Evolutionary conservation across 2,329 filamentous ascomycete genomes (phyloP), one percentile per base, ranked within the genome.

Genomic region (Phyllosticta capitalensis): DNA sequence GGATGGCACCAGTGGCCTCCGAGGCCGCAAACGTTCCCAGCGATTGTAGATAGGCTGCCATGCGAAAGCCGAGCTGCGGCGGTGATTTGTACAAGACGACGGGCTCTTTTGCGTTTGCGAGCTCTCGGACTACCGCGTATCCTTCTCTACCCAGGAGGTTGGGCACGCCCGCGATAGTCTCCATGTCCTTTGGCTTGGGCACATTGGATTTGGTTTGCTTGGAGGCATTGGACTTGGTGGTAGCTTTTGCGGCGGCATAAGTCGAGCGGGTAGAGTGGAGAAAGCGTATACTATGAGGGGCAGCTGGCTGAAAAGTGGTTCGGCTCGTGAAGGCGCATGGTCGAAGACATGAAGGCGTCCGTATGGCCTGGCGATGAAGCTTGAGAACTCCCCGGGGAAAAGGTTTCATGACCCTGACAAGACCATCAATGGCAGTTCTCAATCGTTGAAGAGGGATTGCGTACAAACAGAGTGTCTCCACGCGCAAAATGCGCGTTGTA

Each of bases 41-140:
- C 1, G 38, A 45, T 45, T 45, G 38, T 45, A 45, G 38, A 45
- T 45, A 45, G n/a, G 50, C 20, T 26, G 22, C 50, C 14, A 26
- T 1, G 19, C 58, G 58, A 38, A 59, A 59, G 10, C 45, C 53
- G 6, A 14, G 14, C n/a, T 59, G 58, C 17, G 54, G 51, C 9
- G 58, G 58, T n/a, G 58, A 52, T 20, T 48, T 17, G n/a, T 59
- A 59, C 12, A 59, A 20, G 9, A 26, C 24, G 10, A 26, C 50
- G 24, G 50, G 50, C 3, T 52, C 50, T 5, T 52, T 52, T 9
- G 24, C 50, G 5, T n/a, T n/a, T 3, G 38, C 3, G 1, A 45
- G 38, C 38, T 45, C 38, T 14, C 38, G 17, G 38, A 45, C n/a
- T 17, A 45, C 14, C 12, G 38, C 38, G 14, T 45, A 45, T 5